These are phyloP conservation scores for Senecio squalidus DNA, from an alignment of 140 eudicot species.

Conservation along the genomic window DNA sequence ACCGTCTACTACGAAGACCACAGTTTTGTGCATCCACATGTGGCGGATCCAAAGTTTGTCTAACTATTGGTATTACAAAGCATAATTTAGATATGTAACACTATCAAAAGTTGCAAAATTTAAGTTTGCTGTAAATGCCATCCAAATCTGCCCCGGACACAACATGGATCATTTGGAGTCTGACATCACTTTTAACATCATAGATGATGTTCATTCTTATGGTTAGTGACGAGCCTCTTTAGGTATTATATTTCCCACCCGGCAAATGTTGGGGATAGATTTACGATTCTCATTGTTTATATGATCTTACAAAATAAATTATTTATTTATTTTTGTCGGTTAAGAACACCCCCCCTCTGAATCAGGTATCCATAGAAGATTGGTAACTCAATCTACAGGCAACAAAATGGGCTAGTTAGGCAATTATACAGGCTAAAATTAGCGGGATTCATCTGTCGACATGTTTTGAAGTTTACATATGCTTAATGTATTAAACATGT, in stretches of 20 bases:
- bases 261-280: not conserved
- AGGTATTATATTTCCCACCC: too few relatives aligned
- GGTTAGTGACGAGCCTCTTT: not conserved
- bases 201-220: not conserved
- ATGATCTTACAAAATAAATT: too few relatives aligned
- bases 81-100: not conserved
- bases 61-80: too few relatives aligned
- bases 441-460: too few relatives aligned
- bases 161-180: not conserved
- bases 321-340: too few relatives aligned
- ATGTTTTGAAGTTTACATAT: too few relatives aligned
- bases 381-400: too few relatives aligned
- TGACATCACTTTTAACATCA: not conserved
- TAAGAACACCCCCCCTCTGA: too few relatives aligned
- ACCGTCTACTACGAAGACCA: not conserved
- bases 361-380: too few relatives aligned
- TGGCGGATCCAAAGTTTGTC: not conserved
- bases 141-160: not conserved
- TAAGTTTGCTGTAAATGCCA: not conserved
- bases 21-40: slow-evolving; percentile 7
- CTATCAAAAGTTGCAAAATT: not conserved
- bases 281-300: not conserved
- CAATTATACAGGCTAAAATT: too few relatives aligned
- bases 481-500: too few relatives aligned
- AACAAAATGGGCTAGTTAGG: too few relatives aligned